Evolutionary conservation across 208 protist species (phyloP), one percentile per base, ranked within the genome.

Genomic region (Trypanosoma grayi): DNA sequence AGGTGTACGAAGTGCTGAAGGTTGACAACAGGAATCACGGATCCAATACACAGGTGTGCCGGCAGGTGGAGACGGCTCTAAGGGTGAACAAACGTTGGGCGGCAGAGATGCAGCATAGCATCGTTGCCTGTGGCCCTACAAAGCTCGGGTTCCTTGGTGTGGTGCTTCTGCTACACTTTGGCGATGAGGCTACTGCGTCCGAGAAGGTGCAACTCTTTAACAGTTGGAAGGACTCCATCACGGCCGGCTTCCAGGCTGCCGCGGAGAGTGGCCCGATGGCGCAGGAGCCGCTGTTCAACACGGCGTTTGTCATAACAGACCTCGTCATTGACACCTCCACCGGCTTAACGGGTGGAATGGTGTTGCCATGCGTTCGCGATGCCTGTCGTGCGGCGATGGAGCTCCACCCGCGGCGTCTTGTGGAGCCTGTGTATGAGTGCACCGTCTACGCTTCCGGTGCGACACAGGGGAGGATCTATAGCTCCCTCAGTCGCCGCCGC

Each of bases 391-490:
- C 85, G 1, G 95, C 98, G 36, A 98, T 99, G 80, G 79, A 97
- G 65, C 48, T 70, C 3, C 79, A 89, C 54, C 85, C 83, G n/a
- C 73, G 88, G 40, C 89, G 98, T 34, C 77, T 99, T 10, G 87
- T 98, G 54, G 95, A 99, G 70, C 95, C 98, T 1, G 79, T 99
- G 48, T 99, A 99, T 77, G 66, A 91, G 40, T 99, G 98, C 79
- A 95, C 95, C n/a, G 88, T 99, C n/a, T 96, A 98, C 82, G 93
- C 90, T 9, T 85, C 79, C 9, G 81, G 87, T 4, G 52, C 78
- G 31, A 92, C 73, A 0, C 77, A 97, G 44, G 94, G 92, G 6
- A 92, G 81, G 39, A 92, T 97, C 20, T 97, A 97, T 73, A 79
- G 69, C 40, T 74, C 89, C 9, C 77, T 98, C 9, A 91, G 78